Base-by-base conservation (phyloP, 306 rosid species). In the Begonia fuchsioides region DNA sequence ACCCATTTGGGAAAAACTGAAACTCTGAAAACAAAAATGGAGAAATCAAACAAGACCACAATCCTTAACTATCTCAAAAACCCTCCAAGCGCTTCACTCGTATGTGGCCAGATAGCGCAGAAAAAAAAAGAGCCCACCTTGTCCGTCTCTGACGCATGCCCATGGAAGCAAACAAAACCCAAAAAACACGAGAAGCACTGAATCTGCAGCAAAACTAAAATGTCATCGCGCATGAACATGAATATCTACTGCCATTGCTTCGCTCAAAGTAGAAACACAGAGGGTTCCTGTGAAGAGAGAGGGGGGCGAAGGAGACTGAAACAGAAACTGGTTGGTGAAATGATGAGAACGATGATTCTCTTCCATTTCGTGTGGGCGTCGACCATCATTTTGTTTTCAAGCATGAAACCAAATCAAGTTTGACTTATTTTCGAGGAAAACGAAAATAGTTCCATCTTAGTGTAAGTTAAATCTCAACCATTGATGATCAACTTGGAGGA, bases 1-100 rank as follows among this genome's bases (percentile, higher is more conserved):
- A 60, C 93, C 94, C 98, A 92, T 92, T 57, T 17, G 15, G 49
- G 54, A 12, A 58, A 58, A 49, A 50, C 46, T 32, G 60, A 44
- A 56, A 58, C 44, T 44, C 60, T 52, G 39, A 53, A 40, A 63
- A 67, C 56, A 38, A 15, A 49, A 57, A 60, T 41, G 32, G 32
- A 20, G 32, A 20, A 17, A 45, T 9, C 48, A 52, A 40, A 16
- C 52, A 12, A 39, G 54, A 46, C 38, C 14, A 15, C 16, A 55
- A 62, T 50, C 73, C 62, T 52, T 55, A 65, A 60, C 49, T 61
- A 26, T 2, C 3, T 26, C 35, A 26, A 26, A 26, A 1, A 1
- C 35, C 35, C 35, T 26, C 60, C 55, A 45, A n/a, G n/a, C n/a
- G 32, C 61, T 39, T 47, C 14, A 43, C 58, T 44, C 41, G 63